Evolutionary conservation across 495 filamentous ascomycete species (phyloP).

Genomic region (Daldinia grandis): DNA sequence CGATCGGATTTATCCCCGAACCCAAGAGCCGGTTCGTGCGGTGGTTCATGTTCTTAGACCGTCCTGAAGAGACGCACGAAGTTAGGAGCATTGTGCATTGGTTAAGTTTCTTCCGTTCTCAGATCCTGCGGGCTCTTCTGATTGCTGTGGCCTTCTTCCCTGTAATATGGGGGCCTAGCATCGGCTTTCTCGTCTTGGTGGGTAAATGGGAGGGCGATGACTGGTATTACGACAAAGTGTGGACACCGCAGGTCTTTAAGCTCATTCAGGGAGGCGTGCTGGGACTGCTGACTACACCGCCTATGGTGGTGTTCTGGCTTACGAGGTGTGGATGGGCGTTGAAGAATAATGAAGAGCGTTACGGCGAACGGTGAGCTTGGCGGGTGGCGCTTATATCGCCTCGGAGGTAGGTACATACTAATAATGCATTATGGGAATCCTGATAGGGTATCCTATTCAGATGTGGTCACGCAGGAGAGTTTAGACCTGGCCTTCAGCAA

Average conservation of each 20-base stretch:
- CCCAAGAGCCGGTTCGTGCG: constrained; percentile 36
- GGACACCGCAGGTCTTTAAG: constrained; percentile 57
- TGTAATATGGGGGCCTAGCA: constrained; percentile 50
- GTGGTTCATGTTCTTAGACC: constrained; percentile 55
- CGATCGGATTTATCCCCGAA: constrained; percentile 51
- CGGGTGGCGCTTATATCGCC: neutral
- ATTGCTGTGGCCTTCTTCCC: constrained; percentile 44
- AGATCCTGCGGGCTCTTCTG: constrained; percentile 40
- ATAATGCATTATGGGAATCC: constrained; percentile 17
- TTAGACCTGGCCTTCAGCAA: neutral
- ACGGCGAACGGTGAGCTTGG: constrained; percentile 32
- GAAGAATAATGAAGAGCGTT: constrained; percentile 41
- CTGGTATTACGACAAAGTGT: constrained; percentile 51
- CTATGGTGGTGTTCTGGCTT: constrained; percentile 53
- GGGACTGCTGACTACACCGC: constrained; percentile 50
- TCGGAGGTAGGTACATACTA: constrained; percentile 26
- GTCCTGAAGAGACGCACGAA: constrained; percentile 30
- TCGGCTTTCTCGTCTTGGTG: constrained; percentile 52
- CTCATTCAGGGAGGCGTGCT: constrained; percentile 51
- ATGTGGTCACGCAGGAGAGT: neutral
- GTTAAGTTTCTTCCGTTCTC: constrained; percentile 40
- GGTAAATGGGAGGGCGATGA: constrained; percentile 44
- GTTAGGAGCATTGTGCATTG: constrained; percentile 43
- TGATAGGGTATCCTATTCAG: neutral
- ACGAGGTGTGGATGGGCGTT: constrained; percentile 53